These are phyloP conservation scores for Penicillium paradoxum DNA, from an alignment of 495 filamentous ascomycete species.

Conservation along the genomic window DNA sequence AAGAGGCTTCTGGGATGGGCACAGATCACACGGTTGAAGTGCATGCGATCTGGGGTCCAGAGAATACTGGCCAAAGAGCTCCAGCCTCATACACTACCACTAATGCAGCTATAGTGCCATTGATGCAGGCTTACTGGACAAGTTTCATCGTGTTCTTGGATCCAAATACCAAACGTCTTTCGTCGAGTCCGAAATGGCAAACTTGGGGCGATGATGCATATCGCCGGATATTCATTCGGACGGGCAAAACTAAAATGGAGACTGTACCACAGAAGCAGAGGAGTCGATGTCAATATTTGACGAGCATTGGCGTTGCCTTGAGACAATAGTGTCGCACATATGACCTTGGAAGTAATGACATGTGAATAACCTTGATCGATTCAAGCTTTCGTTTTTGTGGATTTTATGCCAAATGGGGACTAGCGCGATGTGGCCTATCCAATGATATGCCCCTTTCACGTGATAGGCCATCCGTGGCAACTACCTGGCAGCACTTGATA, in stretches of 20 bases:
- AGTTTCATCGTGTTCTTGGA: constrained; percentile 62
- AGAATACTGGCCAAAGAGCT: constrained; percentile 33
- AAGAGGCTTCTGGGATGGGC: constrained; percentile 49
- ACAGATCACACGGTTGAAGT: constrained; percentile 59
- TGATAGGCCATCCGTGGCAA: too few relatives aligned
- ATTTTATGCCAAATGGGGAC: background rate
- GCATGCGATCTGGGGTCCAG: constrained; percentile 55
- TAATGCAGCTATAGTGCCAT: constrained; percentile 48
- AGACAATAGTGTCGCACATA: constrained; percentile 34
- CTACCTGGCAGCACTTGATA: too few relatives aligned
- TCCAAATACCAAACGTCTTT: constrained; percentile 51
- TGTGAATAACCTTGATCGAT: background rate
- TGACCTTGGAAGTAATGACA: background rate
- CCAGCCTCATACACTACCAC: constrained; percentile 51
- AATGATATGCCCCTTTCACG: background rate
- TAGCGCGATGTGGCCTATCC: background rate
- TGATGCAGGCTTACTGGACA: constrained; percentile 64
- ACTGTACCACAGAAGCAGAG: constrained; percentile 40
- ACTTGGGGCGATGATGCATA: constrained; percentile 36
- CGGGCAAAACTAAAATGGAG: constrained; percentile 56
- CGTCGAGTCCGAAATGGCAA: constrained; percentile 46
- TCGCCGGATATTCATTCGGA: constrained; percentile 50
- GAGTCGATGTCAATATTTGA: constrained; percentile 50
- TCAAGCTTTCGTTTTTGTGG: background rate
- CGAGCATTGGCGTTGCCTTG: constrained; percentile 46